phyloP scores from a whole-genome alignment of 768 basidiomycete genomes.

The Psilocybe tampanensis region DNA sequence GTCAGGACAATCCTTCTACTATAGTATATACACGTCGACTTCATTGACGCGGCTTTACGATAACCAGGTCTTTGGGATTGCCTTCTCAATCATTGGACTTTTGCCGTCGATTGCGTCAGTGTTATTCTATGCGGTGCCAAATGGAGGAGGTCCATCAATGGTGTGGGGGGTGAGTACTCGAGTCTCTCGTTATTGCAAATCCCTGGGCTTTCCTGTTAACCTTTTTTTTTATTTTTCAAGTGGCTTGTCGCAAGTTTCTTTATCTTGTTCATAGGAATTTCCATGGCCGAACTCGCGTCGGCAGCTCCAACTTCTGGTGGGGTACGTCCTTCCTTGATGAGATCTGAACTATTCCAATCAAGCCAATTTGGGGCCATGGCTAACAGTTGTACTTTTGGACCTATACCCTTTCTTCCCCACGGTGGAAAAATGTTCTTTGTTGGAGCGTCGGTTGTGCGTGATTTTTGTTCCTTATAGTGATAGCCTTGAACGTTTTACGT shows the following conservation, averaged over 20 bases:
- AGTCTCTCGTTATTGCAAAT: too few species aligned
- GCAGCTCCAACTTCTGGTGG: conserved; percentile 77
- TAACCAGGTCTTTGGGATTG: conserved; percentile 71
- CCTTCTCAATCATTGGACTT: conserved; percentile 70
- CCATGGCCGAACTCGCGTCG: conserved; percentile 72
- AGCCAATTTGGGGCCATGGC: not conserved
- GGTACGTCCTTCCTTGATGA: conserved; percentile 29
- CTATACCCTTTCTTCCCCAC: conserved; percentile 41
- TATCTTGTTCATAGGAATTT: conserved; percentile 62
- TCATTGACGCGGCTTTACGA: not conserved
- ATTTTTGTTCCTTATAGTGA: not conserved
- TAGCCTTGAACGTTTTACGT: not conserved
- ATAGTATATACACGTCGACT: not conserved
- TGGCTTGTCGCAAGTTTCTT: conserved; percentile 70
- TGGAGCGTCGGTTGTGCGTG: conserved; percentile 57
- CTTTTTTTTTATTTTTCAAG: conserved; percentile 25
- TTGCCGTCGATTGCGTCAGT: conserved; percentile 65
- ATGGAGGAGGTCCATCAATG: conserved; percentile 72
- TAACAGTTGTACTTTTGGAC: conserved; percentile 56
- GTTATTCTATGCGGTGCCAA: conserved; percentile 59
- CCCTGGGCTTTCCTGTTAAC: too few species aligned
- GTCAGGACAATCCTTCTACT: conserved; percentile 23
- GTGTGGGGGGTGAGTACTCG: conserved; percentile 67
- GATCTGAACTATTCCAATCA: not conserved
- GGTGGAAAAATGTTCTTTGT: conserved; percentile 47